Base-by-base conservation (phyloP, 192 early-diverging fungal genomes). In the Podila epicladia region DNA sequence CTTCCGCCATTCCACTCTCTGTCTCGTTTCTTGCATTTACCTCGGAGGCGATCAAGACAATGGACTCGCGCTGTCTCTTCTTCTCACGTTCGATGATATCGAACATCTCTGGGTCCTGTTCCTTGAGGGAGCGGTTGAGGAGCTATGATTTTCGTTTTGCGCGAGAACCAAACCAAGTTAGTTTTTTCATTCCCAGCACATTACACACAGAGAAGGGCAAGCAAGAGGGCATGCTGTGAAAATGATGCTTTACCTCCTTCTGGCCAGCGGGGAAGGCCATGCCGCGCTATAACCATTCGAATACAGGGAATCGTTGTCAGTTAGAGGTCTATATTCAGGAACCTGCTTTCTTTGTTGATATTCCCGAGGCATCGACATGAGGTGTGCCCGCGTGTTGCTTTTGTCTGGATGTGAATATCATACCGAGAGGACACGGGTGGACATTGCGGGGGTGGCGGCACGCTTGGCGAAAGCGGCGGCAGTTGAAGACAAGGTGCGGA, bases 31-130 rank as follows among this genome's bases (percentile, higher is more conserved):
- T 37, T 15, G 0, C 13, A 45, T 22, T 22, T 82, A 95, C 95
- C 92, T 99, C 97, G 60, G 95, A 97, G 37, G 97, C 96, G 80
- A 99, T 99, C 78, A 98, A 88, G 62, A 94, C 95, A 71, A 98
- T 94, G 32, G 91, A 91, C 24, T 95, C 94, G 53, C 95, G 88
- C 88, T 99, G 98, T 74, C 98, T 90, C 70, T 89, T 91, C 89
- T 98, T 99, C 84, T 99, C 98, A 3, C 85, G 87, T 83, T 99
- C 94, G 79, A 99, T 94, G 79, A 99, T 98, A 78, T 96, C 87
- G 75, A 88, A 93, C 85, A 99, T 91, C 76, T 96, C 95, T 9
- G 96, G 94, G 82, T 99, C 98, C 29, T 82, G 89, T 58, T 92
- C 85, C 26, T 87, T 83, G 66, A 99, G 85, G 50, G 89, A 87